Percentiles rank a stretch among this genome's conserved stretches.
Conservation (phyloP, 371 early-diverging fungal species). For the Mucor indicus region DNA sequence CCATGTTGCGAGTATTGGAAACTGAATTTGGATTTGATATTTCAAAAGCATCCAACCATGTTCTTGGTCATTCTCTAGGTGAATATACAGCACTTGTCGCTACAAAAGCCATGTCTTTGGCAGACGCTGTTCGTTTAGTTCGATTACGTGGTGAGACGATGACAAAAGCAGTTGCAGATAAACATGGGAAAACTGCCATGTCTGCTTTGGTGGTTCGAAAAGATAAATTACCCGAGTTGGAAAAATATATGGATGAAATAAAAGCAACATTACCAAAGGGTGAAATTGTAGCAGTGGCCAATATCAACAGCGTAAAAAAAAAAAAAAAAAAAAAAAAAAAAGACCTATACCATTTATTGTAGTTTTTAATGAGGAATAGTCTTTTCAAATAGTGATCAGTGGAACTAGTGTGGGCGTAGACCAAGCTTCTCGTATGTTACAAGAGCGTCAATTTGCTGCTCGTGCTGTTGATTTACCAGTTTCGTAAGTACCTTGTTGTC, state of each 20-base stretch:
- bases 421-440: constrained; percentile 75
- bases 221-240: constrained; percentile 69
- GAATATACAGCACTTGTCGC: constrained; percentile 92
- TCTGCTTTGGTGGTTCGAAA: constrained; percentile 82
- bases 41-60: constrained; percentile 68
- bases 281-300: constrained; percentile 81
- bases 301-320: constrained; percentile 77
- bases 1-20: constrained; percentile 84
- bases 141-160: constrained; percentile 84
- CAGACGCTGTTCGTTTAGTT: constrained; percentile 84
- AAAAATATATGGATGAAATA: constrained; percentile 64
- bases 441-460: constrained; percentile 76
- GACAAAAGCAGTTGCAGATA: constrained; percentile 72
- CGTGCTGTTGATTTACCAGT: constrained; percentile 89
- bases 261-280: constrained; percentile 54
- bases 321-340: too few relatives aligned
- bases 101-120: constrained; percentile 68
- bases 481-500: constrained; percentile 51
- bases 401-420: constrained; percentile 89
- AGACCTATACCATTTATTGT: not conserved
- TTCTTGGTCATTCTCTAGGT: constrained; percentile 93
- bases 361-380: constrained; percentile 34
- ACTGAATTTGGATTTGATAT: constrained; percentile 78
- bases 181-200: constrained; percentile 77
- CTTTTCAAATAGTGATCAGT: constrained; percentile 85